phyloP scores from a whole-genome alignment of 108 stramenopile genomes.

The Pseudonitzschia pungens region DNA sequence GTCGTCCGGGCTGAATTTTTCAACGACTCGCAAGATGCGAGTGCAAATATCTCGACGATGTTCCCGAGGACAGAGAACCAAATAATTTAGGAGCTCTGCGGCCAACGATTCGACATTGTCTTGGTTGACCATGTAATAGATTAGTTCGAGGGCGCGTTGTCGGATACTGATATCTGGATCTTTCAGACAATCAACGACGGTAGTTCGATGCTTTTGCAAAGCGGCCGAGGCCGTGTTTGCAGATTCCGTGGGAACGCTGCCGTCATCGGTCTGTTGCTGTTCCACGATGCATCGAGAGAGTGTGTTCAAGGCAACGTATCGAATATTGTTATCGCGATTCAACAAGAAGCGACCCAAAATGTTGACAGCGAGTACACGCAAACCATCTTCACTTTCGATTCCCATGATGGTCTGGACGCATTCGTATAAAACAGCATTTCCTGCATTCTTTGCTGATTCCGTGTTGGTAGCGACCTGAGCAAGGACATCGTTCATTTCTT shows the following conservation, averaged over 20 bases:
- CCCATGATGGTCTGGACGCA: conserved; percentile 98
- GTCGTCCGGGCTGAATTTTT: conserved; percentile 87
- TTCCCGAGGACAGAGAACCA: conserved; percentile 94
- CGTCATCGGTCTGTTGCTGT: conserved; percentile 25
- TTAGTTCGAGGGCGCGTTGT: conserved; percentile 97
- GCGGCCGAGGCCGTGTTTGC: conserved; percentile 80
- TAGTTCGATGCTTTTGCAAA: conserved; percentile 87
- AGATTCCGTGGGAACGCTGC: conserved; percentile 29
- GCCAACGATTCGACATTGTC: conserved; percentile 89
- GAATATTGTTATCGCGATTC: conserved; percentile 99
- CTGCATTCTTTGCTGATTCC: conserved; percentile 96
- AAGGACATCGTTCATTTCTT: conserved; percentile 97
- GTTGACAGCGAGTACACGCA: conserved; percentile 96
- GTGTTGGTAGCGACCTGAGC: conserved; percentile 99
- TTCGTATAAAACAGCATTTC: conserved; percentile 99
- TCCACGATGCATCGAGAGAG: conserved; percentile 77
- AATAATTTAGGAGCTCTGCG: conserved; percentile 97
- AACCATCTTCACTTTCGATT: conserved; percentile 92
- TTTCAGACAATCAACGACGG: conserved; percentile 97
- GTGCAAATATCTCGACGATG: conserved; percentile 89
- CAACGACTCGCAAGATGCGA: conserved; percentile 86
- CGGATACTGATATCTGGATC: conserved; percentile 99
- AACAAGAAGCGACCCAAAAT: conserved; percentile 98
- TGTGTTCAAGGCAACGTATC: conserved; percentile 98
- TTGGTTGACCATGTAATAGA: conserved; percentile 93